Evolutionary conservation across 148 eudicot species (phyloP).

Genomic region (Pharnaceum exiguum): DNA sequence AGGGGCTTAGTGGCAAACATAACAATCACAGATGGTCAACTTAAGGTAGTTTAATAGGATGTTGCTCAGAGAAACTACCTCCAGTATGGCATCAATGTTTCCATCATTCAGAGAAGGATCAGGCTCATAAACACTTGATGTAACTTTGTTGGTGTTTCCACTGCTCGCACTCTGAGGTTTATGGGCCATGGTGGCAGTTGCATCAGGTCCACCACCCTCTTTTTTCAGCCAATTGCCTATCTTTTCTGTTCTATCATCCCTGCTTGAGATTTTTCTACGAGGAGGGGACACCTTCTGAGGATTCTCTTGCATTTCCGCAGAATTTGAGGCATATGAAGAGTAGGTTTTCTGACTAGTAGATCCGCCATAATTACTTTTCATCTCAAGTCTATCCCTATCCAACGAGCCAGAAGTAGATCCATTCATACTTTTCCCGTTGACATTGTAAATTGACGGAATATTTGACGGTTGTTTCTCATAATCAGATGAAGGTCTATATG

Average conservation of each 20-base stretch:
- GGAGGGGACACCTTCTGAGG: conserved; percentile 93
- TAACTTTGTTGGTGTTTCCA: conserved; percentile 29
- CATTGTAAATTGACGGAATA: conserved; percentile 37
- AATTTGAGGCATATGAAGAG: conserved; percentile 34
- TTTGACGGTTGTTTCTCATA: conserved; percentile 42
- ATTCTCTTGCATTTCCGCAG: conserved; percentile 55
- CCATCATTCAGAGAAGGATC: conserved; percentile 60
- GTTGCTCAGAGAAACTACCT: conserved; percentile 43
- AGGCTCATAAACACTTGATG: conserved; percentile 45
- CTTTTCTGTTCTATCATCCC: conserved; percentile 80
- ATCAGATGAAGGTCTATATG: conserved; percentile 44
- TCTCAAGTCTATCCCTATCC: conserved; percentile 50
- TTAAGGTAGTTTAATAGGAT: too few species aligned
- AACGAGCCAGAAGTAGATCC: conserved; percentile 24
- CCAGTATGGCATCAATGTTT: conserved; percentile 75
- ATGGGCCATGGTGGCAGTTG: conserved; percentile 34
- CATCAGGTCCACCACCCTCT: conserved; percentile 58
- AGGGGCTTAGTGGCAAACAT: too few species aligned
- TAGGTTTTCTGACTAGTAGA: conserved; percentile 39
- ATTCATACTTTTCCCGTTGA: conserved; percentile 43
- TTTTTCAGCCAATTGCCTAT: conserved; percentile 53
- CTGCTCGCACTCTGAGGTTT: conserved; percentile 45
- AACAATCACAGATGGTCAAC: too few species aligned
- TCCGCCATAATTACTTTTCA: conserved; percentile 38
- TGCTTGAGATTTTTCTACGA: conserved; percentile 61